Base-by-base conservation (phyloP, 2,329 filamentous ascomycete species). In the Penicillium sp. region DNA sequence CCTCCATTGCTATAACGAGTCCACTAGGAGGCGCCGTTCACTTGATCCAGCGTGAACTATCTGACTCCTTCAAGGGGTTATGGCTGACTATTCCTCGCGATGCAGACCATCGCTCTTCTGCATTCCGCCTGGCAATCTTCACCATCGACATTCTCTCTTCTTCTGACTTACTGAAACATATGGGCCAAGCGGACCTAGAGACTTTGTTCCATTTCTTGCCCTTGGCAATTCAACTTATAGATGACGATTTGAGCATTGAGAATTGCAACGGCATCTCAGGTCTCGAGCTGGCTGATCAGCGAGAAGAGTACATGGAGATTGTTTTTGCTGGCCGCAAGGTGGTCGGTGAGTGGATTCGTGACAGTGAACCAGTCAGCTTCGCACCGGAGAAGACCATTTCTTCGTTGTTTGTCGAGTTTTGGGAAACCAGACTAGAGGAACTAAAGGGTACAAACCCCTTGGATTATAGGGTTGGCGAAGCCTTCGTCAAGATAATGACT, bases 61-160 rank as follows among this genome's bases (percentile, higher is more conserved):
- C 67, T 50, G 54, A 68, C 21, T 47, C 58, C 39, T 54, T 66
- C 56, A 66, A 27, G 61, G 56, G 44, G 57, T 59, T 64, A 7
- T 58, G 61, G 54, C 65, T 63, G 42, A 72, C 25, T 58, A 70
- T 81, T 16, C 68, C 75, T 32, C 79, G 87, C 41, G 91, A 96
- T 67, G 77, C 81, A 4, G 82, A 83, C 60, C 89, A 89, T 0
- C 83, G 86, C 32, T 90, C 90, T 2, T 78, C 89, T 51, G 85
- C 90, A 1, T 83, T 90, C 15, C 82, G 93, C 52, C 89, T 95
- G 76, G 85, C 87, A 1, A 79, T 87, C 46, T 96, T 91, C 68
- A 82, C 85, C 0, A 77, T 80, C 6, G 80, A 80, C 46, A 68
- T 94, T 0, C 68, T 91, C 32, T 73, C 75, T 18, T 70, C 69